Conservation (phyloP, 2,329 filamentous ascomycete species). For the Alternaria longipes region DNA sequence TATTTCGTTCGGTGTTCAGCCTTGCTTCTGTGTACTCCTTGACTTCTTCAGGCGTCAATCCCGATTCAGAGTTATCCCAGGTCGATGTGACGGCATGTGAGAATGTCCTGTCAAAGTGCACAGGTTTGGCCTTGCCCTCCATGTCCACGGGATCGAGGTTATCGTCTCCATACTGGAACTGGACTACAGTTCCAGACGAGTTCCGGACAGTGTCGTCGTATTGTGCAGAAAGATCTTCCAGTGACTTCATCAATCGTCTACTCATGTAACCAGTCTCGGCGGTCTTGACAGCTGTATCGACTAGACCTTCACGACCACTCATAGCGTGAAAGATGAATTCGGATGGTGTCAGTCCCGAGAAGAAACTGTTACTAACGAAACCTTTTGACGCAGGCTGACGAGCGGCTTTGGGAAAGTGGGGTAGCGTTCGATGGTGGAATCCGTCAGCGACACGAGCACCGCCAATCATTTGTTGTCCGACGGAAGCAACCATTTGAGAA, state of each 20-base stretch:
- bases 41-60: conserved; percentile 79
- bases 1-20: conserved; percentile 72
- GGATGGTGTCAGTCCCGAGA: conserved; percentile 85
- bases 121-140: conserved; percentile 92
- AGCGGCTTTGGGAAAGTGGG: conserved; percentile 94
- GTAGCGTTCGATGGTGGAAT: conserved; percentile 93
- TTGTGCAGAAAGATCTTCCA: conserved; percentile 91
- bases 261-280: conserved; percentile 99
- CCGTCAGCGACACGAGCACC: conserved; percentile 92
- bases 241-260: conserved; percentile 93
- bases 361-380: conserved; percentile 98
- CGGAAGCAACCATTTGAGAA: conserved; percentile 96
- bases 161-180: conserved; percentile 97
- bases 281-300: conserved; percentile 98
- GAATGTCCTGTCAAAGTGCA: conserved; percentile 91
- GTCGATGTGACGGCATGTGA: conserved; percentile 79
- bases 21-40: conserved; percentile 72
- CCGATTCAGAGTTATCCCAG: conserved; percentile 78
- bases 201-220: conserved; percentile 97
- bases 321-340: conserved; percentile 99
- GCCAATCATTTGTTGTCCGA: conserved; percentile 97
- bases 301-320: conserved; percentile 95
- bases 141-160: conserved; percentile 96
- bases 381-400: conserved; percentile 94
- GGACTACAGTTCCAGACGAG: conserved; percentile 86